Conservation (phyloP, 805 yeast species). For the Sugiyamaella qingdaonensis region DNA sequence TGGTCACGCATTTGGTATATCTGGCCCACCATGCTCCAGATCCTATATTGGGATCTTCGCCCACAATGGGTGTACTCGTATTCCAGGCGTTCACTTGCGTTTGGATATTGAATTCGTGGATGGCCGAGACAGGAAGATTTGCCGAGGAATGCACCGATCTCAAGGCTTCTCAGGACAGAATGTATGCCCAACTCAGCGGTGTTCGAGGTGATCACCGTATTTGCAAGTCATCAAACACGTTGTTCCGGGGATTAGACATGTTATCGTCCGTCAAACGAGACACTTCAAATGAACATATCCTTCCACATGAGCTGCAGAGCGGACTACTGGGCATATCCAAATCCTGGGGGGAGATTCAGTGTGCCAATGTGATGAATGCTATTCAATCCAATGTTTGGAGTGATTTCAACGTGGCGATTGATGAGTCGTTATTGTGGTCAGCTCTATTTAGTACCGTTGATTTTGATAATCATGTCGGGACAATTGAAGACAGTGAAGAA, state of each 20-base stretch:
- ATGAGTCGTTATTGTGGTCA: neutral
- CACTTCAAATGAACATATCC: neutral
- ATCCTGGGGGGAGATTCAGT: neutral
- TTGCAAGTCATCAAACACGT: neutral
- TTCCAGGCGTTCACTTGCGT: slow-evolving; percentile 10
- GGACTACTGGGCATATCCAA: neutral
- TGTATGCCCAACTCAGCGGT: neutral
- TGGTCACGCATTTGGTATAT: neutral
- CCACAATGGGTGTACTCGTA: slow-evolving; percentile 2
- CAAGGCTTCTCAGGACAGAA: neutral
- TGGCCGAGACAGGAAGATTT: neutral
- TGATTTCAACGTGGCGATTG: neutral
- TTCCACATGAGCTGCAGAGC: neutral
- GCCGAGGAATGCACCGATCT: neutral
- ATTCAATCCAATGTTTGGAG: neutral
- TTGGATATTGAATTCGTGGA: slow-evolving; percentile 4
- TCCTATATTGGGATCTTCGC: slow-evolving; percentile 6
- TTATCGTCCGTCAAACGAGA: neutral
- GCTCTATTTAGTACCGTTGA: neutral
- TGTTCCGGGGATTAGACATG: neutral
- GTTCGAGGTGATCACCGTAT: neutral
- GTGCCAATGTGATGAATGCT: neutral
- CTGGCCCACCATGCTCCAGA: neutral
- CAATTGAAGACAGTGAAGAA: neutral
- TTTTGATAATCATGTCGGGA: neutral